Percentiles rank a stretch among this genome's conserved stretches.
Conservation (phyloP, 441 rosid genomes). For the Theobroma grandiflorum region DNA sequence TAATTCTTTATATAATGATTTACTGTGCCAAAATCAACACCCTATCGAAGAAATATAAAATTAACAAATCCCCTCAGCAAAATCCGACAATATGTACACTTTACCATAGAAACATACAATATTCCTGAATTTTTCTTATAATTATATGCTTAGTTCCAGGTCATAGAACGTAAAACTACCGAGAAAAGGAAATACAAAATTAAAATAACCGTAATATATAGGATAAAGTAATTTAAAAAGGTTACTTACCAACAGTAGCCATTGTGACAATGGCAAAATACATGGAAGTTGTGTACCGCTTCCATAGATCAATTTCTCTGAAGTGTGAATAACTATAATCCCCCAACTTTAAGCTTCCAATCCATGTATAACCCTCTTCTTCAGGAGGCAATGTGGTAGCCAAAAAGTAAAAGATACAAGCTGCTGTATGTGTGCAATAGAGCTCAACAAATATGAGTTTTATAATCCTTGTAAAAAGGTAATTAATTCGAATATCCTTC, state of each 20-base stretch:
- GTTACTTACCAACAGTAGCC: slow-evolving; percentile 92
- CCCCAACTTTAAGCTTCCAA: slow-evolving; percentile 94
- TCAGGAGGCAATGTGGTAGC: slow-evolving; percentile 83
- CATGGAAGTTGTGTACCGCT: slow-evolving; percentile 82
- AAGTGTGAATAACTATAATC: slow-evolving; percentile 76
- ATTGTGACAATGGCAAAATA: slow-evolving; percentile 96
- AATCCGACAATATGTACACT: neutral
- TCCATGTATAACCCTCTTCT: slow-evolving; percentile 93
- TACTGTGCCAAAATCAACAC: neutral
- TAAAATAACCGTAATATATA: neutral
- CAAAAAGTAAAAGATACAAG: slow-evolving; percentile 91
- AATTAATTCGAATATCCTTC: slow-evolving; percentile 86
- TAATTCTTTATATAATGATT: neutral
- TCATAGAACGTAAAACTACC: neutral
- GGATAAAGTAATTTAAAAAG: slow-evolving; percentile 18
- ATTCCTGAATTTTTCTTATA: neutral
- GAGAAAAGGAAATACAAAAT: neutral
- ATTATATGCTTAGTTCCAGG: neutral
- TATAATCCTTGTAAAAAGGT: slow-evolving; percentile 84
- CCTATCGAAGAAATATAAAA: neutral
- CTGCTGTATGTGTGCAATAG: slow-evolving; percentile 96
- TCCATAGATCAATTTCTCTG: slow-evolving; percentile 88
- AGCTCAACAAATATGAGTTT: slow-evolving; percentile 87
- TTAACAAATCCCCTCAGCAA: neutral
- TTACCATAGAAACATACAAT: neutral